phyloP scores from a whole-genome alignment of 169 alveolate species.

The Plasmodium fragile region DNA sequence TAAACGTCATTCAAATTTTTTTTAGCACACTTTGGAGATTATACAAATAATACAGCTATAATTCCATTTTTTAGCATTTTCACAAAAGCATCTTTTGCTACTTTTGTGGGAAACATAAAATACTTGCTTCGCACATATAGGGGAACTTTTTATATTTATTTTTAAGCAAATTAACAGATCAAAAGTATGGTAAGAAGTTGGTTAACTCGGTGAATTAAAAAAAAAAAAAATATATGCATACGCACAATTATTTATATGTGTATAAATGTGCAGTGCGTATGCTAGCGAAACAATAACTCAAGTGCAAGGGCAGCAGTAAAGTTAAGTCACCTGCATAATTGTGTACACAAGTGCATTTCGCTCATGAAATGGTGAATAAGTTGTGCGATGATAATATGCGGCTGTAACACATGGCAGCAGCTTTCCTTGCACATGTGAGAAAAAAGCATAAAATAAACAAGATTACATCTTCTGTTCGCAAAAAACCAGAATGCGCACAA shows the following conservation, averaged over 20 bases:
- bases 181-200: not conserved
- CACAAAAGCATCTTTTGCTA: not conserved
- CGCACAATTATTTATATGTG: not conserved
- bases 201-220: not conserved
- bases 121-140: not conserved
- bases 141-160: not conserved
- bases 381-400: not conserved
- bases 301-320: not conserved
- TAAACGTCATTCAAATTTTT: not conserved
- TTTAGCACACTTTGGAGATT: not conserved
- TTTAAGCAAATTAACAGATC: constrained; percentile 5
- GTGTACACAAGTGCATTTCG: not conserved
- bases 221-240: not conserved
- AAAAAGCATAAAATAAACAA: not conserved
- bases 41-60: not conserved
- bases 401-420: not conserved
- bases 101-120: not conserved
- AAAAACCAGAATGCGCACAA: not conserved
- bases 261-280: not conserved
- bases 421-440: not conserved
- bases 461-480: not conserved
- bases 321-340: not conserved
- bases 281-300: not conserved
- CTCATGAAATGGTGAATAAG: not conserved
- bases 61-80: not conserved